Conservation (phyloP, 2,329 filamentous ascomycete genomes). For the Microsporum audouinii region DNA sequence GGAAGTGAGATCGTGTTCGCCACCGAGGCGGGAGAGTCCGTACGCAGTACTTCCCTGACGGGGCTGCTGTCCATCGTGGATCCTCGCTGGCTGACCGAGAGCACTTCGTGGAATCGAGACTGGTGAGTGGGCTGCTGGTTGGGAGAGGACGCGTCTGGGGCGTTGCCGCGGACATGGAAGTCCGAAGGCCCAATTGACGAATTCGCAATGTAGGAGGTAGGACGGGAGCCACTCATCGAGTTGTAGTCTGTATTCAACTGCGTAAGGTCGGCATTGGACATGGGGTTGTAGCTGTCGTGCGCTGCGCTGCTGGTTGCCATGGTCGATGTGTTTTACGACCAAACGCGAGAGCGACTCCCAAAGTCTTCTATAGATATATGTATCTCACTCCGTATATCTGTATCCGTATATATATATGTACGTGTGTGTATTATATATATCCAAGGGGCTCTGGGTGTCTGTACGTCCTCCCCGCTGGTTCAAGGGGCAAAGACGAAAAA, state of each 20-base stretch:
- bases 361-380: background rate
- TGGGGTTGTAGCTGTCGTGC: constrained; percentile 28
- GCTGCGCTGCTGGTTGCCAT: constrained; percentile 28
- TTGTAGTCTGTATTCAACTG: constrained; percentile 26
- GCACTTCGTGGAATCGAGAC: constrained; percentile 31
- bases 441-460: background rate
- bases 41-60: constrained; percentile 11
- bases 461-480: background rate
- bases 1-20: constrained; percentile 29
- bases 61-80: constrained; percentile 20
- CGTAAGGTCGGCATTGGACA: constrained; percentile 22
- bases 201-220: constrained; percentile 31
- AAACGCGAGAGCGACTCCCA: no score
- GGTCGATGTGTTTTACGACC: background rate
- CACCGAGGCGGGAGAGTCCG: constrained; percentile 34
- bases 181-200: constrained; percentile 22
- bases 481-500: background rate
- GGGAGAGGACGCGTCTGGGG: constrained; percentile 21
- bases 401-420: background rate
- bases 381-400: background rate
- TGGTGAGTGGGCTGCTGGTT: constrained; percentile 19
- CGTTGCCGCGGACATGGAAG: constrained; percentile 28
- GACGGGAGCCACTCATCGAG: constrained; percentile 26
- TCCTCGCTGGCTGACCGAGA: constrained; percentile 25
- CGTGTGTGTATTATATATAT: background rate